These are phyloP conservation scores for Aristolochia contorta DNA, from an alignment of 164 flowering plant genomes.

Conservation along the genomic window DNA sequence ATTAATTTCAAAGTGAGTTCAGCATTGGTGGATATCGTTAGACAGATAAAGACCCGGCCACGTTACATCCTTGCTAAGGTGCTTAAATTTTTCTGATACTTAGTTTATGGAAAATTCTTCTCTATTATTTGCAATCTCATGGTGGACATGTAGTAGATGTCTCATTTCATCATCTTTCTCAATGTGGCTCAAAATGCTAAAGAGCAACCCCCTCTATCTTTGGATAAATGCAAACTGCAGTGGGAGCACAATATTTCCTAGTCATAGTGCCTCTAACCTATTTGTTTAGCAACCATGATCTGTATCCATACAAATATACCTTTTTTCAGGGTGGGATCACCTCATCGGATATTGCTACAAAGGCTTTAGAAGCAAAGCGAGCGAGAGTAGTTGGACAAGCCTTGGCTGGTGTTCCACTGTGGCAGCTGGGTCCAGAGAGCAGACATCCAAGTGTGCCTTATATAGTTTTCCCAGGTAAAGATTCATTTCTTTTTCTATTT, in stretches of 20 bases:
- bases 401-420: conserved; percentile 90
- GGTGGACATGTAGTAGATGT: too few species aligned
- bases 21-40: conserved; percentile 87
- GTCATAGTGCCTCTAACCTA: neutral
- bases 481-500: neutral
- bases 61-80: conserved; percentile 99
- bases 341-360: conserved; percentile 95
- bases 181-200: too few species aligned
- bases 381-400: conserved; percentile 94
- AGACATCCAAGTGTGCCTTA: conserved; percentile 95
- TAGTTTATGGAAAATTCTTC: neutral
- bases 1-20: conserved; percentile 95
- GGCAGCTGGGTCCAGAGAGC: conserved; percentile 96
- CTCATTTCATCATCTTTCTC: too few species aligned
- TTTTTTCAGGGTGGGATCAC: conserved; percentile 85
- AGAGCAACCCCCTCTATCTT: too few species aligned
- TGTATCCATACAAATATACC: neutral
- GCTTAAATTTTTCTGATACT: conserved; percentile 5
- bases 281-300: neutral
- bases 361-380: conserved; percentile 77
- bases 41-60: conserved; percentile 62
- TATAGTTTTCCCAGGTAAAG: conserved; percentile 91
- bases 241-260: too few species aligned
- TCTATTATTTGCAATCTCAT: neutral
- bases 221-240: too few species aligned